phyloP scores from a whole-genome alignment of 805 yeast genomes.

The Suhomyces tanzawaensis region DNA sequence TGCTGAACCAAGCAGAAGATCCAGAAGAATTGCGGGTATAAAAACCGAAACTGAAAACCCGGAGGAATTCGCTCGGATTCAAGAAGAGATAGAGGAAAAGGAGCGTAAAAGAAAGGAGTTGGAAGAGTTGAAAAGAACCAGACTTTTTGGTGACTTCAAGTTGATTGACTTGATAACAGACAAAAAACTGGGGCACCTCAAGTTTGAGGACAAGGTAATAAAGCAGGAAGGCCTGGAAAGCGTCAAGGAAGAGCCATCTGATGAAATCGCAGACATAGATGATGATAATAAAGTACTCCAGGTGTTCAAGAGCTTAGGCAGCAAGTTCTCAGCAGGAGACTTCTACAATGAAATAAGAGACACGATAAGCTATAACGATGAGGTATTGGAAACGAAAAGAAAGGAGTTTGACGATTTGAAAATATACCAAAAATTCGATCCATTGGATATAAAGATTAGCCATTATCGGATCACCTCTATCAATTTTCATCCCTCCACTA shows the following conservation, averaged over 20 bases:
- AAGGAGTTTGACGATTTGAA: constrained; percentile 51
- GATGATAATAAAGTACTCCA: constrained; percentile 25
- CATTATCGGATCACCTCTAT: constrained; percentile 72
- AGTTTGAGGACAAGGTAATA: constrained; percentile 28
- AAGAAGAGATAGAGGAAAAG: constrained; percentile 35
- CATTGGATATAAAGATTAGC: constrained; percentile 68
- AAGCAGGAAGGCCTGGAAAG: constrained; percentile 2
- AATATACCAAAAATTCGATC: constrained; percentile 57
- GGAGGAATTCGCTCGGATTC: constrained; percentile 34
- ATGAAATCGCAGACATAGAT: constrained; percentile 7
- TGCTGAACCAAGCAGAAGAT: constrained; percentile 62
- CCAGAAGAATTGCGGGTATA: constrained; percentile 76
- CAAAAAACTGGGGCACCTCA: constrained; percentile 33
- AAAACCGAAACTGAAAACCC: constrained; percentile 48
- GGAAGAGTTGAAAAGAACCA: constrained; percentile 51
- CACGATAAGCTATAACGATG: constrained; percentile 23
- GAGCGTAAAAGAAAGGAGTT: constrained; percentile 35
- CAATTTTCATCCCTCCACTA: constrained; percentile 69
- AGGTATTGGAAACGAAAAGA: constrained; percentile 47
- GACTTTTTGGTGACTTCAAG: constrained; percentile 64
- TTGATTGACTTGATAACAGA: constrained; percentile 57
- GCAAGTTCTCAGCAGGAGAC: constrained; percentile 65
- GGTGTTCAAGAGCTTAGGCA: constrained; percentile 41
- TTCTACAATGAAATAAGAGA: constrained; percentile 53
- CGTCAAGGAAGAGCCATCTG: constrained; percentile 4